phyloP scores from a whole-genome alignment of 176 grass and related monocot genomes.

The Eragrostis curvula region DNA sequence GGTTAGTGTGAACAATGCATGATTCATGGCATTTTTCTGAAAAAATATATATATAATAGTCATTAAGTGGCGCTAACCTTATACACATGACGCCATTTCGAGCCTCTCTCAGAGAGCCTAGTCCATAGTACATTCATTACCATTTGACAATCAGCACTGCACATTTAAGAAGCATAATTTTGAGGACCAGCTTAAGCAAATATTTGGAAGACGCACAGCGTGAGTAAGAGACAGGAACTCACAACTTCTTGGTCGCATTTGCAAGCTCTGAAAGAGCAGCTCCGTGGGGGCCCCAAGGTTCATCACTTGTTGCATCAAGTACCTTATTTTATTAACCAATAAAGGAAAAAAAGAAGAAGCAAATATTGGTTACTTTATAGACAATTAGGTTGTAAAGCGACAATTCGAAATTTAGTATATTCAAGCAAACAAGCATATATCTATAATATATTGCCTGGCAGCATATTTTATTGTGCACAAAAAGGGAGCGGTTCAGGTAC shows the following conservation, averaged over 20 bases:
- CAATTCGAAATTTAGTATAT: neutral
- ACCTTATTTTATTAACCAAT: conserved; percentile 53
- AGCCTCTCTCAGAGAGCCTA: conserved; percentile 71
- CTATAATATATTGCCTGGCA: neutral
- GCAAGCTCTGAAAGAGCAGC: conserved; percentile 79
- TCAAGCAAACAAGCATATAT: neutral
- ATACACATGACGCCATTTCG: conserved; percentile 93
- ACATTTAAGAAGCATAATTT: conserved; percentile 40
- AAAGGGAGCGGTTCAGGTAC: neutral
- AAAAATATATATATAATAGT: conserved; percentile 5
- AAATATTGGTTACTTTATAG: conserved; percentile 3
- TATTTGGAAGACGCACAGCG: neutral
- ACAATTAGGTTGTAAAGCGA: neutral
- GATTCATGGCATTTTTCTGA: conserved; percentile 18
- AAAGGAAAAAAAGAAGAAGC: neutral
- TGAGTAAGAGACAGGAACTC: conserved; percentile 18
- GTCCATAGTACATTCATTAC: conserved; percentile 96
- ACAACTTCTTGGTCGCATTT: conserved; percentile 88
- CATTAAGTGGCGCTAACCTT: conserved; percentile 52
- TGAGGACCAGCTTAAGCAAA: neutral
- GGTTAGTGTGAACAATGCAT: conserved; percentile 10
- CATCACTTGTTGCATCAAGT: conserved; percentile 93
- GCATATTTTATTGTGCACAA: conserved; percentile 9
- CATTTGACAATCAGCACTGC: conserved; percentile 90
- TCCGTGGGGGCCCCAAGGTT: conserved; percentile 95